A percentile compares a stretch with the other conserved stretches of the same genome.
phyloP scores from a whole-genome alignment of 108 stramenopile species.

The Discostella pseudostelligera region DNA sequence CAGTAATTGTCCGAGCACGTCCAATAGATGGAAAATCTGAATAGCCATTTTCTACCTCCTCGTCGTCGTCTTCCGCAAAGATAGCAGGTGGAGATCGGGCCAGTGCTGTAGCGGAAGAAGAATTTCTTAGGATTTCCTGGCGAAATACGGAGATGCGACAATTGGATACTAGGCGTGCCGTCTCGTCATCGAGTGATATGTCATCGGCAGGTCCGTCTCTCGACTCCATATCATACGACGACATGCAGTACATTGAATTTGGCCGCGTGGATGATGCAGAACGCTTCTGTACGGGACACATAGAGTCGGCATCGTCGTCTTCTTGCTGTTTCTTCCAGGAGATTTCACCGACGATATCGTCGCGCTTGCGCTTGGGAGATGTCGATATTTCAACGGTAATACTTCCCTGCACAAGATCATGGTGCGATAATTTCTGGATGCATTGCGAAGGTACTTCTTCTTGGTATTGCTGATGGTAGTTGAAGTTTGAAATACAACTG shows the following conservation, averaged over 20 bases:
- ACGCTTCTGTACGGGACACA: too few species aligned
- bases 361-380: too few species aligned
- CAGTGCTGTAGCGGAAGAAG: neutral
- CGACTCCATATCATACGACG: slow-evolving; percentile 2
- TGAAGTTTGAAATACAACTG: too few species aligned
- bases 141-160: slow-evolving; percentile 1
- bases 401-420: too few species aligned
- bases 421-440: too few species aligned
- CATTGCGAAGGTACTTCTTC: too few species aligned
- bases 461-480: too few species aligned
- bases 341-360: too few species aligned
- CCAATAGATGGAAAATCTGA: slow-evolving; percentile 9
- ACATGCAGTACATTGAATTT: neutral
- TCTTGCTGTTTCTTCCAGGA: too few species aligned
- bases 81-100: neutral
- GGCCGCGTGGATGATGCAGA: too few species aligned
- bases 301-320: too few species aligned
- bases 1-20: slow-evolving; percentile 10
- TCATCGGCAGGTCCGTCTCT: slow-evolving; percentile 9
- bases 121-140: neutral
- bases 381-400: too few species aligned
- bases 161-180: neutral
- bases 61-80: neutral
- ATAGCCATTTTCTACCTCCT: neutral
- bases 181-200: neutral